Evolutionary conservation across 768 basidiomycete species (phyloP).

Genomic region (Strobilomyces confusus): DNA sequence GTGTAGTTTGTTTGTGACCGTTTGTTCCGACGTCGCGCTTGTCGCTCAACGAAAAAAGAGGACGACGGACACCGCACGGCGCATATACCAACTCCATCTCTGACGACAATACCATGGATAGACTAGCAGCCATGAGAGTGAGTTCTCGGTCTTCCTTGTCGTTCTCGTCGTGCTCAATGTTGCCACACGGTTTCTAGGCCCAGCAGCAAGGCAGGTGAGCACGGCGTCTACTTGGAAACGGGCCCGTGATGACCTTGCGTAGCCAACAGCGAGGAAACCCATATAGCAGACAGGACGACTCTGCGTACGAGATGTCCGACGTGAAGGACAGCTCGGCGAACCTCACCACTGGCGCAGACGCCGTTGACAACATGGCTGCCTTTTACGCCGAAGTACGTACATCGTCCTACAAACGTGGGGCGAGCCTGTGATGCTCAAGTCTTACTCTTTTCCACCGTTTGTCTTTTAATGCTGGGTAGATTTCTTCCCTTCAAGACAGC

Average conservation of each 20-base stretch:
- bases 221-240: constrained; percentile 22
- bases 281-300: constrained; percentile 60
- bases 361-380: constrained; percentile 54
- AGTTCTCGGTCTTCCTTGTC: constrained; percentile 16
- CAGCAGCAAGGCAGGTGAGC: constrained; percentile 57
- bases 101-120: constrained; percentile 71
- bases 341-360: constrained; percentile 42
- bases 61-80: background rate
- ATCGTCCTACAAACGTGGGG: background rate
- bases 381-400: constrained; percentile 70
- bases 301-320: constrained; percentile 67
- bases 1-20: constrained; percentile 14
- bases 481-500: constrained; percentile 70
- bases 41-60: background rate
- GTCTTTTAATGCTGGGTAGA: constrained; percentile 38
- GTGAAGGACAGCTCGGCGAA: constrained; percentile 57
- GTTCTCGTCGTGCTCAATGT: constrained; percentile 5
- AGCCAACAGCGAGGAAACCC: constrained; percentile 48
- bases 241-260: constrained; percentile 4
- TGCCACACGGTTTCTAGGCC: constrained; percentile 42
- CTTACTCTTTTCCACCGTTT: background rate
- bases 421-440: background rate
- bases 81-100: constrained; percentile 27
- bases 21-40: constrained; percentile 12
- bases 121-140: constrained; percentile 85